Base-by-base conservation (phyloP, 495 filamentous ascomycete species). In the Penicillium lividum region DNA sequence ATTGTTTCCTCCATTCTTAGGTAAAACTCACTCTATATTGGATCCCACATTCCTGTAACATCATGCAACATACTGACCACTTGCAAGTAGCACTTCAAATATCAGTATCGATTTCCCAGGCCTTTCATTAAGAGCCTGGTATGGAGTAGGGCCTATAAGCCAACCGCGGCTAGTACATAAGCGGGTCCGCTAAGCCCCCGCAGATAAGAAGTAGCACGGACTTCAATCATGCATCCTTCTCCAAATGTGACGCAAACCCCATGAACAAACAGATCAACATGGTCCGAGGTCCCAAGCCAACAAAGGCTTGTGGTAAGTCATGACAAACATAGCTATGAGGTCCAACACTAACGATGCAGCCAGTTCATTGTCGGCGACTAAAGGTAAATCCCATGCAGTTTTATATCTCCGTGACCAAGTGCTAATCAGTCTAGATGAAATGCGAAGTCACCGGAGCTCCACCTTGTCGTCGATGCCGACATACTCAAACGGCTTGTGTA, bases 221-320 rank as follows among this genome's bases (percentile, higher is more conserved):
- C 49, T 25, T 36, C 31, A 22, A 18, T 18, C 33, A 52, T 22
- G 3, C 28, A 34, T 38, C 33, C 1, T 30, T 49, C 46, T 31
- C 46, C 28, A 29, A 16, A 40, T 16, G 56, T 59, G 22, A 63
- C 28, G 28, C 51, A 29, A 16, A 36, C 13, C 16, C 27, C 31
- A 73, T 71, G 62, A 62, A 65, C 27, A 60, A 57, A 45, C 53
- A 51, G 28, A 43, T 46, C 33, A 53, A 49, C n/a, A 52, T 62
- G 44, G 55, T 61, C 27, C 36, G 67, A 42, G 70, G 70, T 1
- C 69, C 71, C 9, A 72, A 65, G 65, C 73, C 74, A 27, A 77
- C 73, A 28, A 76, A 77, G 52, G 74, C 74, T 18, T 77, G 73
- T 56, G 70, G 74, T 73, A 42, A 64, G 74, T 66, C n/a, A 40